Percentiles rank a stretch among this genome's conserved stretches.
phyloP scores from a whole-genome alignment of 1,139 yeast species.

The Magnusiomyces magnusii region DNA sequence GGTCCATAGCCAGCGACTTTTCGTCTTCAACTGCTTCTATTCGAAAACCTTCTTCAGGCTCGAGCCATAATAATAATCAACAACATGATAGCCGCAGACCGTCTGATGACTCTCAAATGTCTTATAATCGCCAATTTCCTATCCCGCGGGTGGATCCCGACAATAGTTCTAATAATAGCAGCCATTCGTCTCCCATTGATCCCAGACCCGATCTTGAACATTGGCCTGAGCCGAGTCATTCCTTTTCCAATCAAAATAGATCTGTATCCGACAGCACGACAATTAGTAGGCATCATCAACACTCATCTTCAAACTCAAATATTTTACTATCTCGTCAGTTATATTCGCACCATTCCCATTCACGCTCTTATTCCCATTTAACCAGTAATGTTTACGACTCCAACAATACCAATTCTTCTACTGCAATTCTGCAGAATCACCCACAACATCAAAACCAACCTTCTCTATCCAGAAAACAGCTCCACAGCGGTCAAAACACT shows the following conservation, averaged over 20 bases:
- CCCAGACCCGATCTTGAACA: not conserved
- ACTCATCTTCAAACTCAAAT: not conserved
- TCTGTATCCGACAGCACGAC: not conserved
- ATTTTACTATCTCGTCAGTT: not conserved
- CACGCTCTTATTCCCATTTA: not conserved
- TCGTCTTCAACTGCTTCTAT: not conserved
- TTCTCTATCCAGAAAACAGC: not conserved
- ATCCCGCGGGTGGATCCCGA: not conserved
- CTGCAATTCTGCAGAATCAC: conserved; percentile 12
- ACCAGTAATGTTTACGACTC: not conserved
- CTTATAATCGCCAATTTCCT: not conserved
- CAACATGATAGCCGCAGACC: not conserved
- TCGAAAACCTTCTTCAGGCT: not conserved
- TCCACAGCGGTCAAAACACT: not conserved
- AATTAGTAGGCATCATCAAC: not conserved
- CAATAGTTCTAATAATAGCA: not conserved
- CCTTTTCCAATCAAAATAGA: not conserved
- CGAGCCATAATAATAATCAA: not conserved
- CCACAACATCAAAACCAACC: not conserved
- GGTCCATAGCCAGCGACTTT: not conserved
- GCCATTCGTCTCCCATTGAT: not conserved
- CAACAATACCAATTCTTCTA: conserved; percentile 6
- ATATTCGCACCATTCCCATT: not conserved
- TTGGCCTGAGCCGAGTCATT: not conserved
- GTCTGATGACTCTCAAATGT: not conserved